Percentiles rank a stretch among this genome's conserved stretches.
Conservation (phyloP, 768 basidiomycete species). For the Boletus tomentosulus region DNA sequence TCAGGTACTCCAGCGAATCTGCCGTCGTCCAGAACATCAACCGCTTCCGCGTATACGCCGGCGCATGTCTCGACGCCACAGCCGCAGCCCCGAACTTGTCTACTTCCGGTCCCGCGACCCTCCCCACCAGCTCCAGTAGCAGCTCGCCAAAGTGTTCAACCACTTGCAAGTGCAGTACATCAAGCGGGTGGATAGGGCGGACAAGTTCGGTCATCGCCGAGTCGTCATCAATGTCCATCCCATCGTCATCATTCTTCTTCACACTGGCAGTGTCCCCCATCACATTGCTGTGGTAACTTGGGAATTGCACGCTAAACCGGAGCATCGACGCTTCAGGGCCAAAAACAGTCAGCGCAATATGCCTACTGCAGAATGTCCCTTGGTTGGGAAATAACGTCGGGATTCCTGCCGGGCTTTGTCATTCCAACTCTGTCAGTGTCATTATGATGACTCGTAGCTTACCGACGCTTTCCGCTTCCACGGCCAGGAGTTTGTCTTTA, state of each 20-base stretch:
- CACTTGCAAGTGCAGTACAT: conserved; percentile 63
- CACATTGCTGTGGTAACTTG: conserved; percentile 34
- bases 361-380: conserved; percentile 46
- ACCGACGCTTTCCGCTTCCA: conserved; percentile 48
- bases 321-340: conserved; percentile 34
- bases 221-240: conserved; percentile 65
- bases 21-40: conserved; percentile 49
- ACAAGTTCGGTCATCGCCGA: conserved; percentile 31
- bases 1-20: conserved; percentile 58
- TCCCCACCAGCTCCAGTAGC: conserved; percentile 53
- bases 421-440: conserved; percentile 1
- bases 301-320: conserved; percentile 39
- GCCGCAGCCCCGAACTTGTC: conserved; percentile 31
- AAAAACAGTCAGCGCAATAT: conserved; percentile 47
- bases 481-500: conserved; percentile 63
- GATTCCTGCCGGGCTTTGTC: conserved; percentile 16
- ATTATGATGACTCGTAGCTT: conserved; percentile 15
- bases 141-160: conserved; percentile 65
- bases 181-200: conserved; percentile 53
- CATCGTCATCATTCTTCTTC: conserved; percentile 37
- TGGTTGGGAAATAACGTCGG: conserved; percentile 27
- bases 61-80: conserved; percentile 53
- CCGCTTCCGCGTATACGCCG: conserved; percentile 40
- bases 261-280: conserved; percentile 7
- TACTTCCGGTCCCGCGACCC: conserved; percentile 49